These are phyloP conservation scores for Pseudonitzschia multistriata DNA, from an alignment of 108 stramenopile genomes.

Conservation along the genomic window DNA sequence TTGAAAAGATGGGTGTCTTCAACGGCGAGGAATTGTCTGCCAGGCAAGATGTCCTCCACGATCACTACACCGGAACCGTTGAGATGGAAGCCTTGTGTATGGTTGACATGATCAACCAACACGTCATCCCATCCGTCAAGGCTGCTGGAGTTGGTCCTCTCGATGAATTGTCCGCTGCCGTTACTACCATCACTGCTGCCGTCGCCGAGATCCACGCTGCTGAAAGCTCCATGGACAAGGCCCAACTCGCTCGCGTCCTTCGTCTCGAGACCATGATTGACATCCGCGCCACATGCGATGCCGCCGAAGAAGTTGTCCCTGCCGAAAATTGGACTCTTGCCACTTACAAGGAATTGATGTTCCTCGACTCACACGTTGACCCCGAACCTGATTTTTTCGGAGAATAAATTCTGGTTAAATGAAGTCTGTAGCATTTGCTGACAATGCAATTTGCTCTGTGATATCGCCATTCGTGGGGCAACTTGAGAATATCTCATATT, in stretches of 20 bases:
- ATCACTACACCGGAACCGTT: conserved; percentile 92
- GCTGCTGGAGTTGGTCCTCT: conserved; percentile 65
- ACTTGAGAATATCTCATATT: background rate
- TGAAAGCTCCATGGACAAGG: conserved; percentile 64
- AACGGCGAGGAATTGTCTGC: conserved; percentile 78
- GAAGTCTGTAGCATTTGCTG: background rate
- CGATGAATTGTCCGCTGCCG: conserved; percentile 64
- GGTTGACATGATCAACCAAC: conserved; percentile 94
- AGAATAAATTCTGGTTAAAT: conserved; percentile 28
- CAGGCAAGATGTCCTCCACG: conserved; percentile 86
- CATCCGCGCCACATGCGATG: conserved; percentile 85
- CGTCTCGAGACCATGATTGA: conserved; percentile 93
- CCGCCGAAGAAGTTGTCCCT: conserved; percentile 88
- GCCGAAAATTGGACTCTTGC: conserved; percentile 91
- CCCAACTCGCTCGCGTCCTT: conserved; percentile 74
- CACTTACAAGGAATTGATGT: conserved; percentile 94
- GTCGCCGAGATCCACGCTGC: conserved; percentile 67
- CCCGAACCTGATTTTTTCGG: conserved; percentile 44
- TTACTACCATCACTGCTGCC: conserved; percentile 63
- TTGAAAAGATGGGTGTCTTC: conserved; percentile 90
- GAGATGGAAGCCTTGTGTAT: conserved; percentile 90
- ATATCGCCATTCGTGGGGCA: background rate
- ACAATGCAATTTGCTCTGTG: background rate
- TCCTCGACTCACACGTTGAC: conserved; percentile 72
- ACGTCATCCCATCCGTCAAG: conserved; percentile 89